phyloP scores from a whole-genome alignment of 257 asterid genomes.

The Forsythia viridissima region DNA sequence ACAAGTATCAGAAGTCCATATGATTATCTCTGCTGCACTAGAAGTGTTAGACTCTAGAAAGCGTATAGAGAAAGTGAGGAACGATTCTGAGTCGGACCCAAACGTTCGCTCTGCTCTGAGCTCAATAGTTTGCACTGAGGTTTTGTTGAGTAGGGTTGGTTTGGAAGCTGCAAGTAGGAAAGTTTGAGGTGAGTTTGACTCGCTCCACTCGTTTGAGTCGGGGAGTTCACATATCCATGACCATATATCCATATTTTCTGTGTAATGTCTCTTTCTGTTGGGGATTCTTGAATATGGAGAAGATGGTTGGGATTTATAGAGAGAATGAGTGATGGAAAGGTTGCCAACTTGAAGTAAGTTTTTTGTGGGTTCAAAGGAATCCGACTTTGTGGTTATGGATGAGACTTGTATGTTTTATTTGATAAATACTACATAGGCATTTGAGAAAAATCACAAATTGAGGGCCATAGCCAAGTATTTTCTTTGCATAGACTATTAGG shows the following conservation, averaged over 20 bases:
- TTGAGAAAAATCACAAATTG: not conserved
- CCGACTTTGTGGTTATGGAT: slow-evolving; percentile 23
- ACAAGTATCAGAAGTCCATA: slow-evolving; percentile 73
- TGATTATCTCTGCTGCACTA: slow-evolving; percentile 22
- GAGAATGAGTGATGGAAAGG: slow-evolving; percentile 53
- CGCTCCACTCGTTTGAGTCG: slow-evolving; percentile 48
- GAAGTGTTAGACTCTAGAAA: slow-evolving; percentile 34
- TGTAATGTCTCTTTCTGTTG: not conserved
- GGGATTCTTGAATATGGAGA: slow-evolving; percentile 14
- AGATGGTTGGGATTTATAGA: slow-evolving; percentile 32
- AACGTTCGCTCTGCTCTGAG: slow-evolving; percentile 49
- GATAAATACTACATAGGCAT: not conserved
- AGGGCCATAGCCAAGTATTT: not conserved
- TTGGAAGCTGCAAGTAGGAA: slow-evolving; percentile 48
- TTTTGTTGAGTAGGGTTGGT: not conserved
- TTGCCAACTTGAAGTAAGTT: slow-evolving; percentile 48
- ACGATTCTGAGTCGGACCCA: slow-evolving; percentile 33
- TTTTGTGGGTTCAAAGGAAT: slow-evolving; percentile 37
- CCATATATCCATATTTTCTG: slow-evolving; percentile 71
- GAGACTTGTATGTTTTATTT: slow-evolving; percentile 21
- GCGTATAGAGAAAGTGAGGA: slow-evolving; percentile 51
- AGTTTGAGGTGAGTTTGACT: slow-evolving; percentile 31
- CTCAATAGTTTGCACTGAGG: slow-evolving; percentile 37
- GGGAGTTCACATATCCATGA: slow-evolving; percentile 86
- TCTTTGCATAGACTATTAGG: not conserved